Conservation (phyloP, 139 green algal species). For the Closterium sp. region DNA sequence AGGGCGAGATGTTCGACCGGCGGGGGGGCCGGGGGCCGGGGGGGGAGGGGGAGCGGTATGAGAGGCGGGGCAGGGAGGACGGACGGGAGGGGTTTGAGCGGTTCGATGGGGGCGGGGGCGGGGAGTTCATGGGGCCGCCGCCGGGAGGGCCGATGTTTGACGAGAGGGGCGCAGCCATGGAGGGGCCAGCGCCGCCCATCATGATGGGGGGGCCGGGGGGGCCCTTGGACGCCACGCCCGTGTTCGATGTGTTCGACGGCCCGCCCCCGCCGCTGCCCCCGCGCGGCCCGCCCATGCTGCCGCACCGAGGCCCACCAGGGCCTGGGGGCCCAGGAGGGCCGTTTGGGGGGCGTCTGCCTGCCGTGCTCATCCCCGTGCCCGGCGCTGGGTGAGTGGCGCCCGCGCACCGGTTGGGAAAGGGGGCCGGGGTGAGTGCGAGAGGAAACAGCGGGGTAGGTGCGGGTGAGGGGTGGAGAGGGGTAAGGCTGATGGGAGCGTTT, state of each 20-base stretch:
- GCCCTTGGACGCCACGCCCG: slow-evolving; percentile 11
- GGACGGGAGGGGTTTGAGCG: neutral
- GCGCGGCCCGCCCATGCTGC: slow-evolving; percentile 19
- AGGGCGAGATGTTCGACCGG: neutral
- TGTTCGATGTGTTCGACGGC: slow-evolving; percentile 26
- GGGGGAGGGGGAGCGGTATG: neutral
- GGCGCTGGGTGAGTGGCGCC: slow-evolving; percentile 37
- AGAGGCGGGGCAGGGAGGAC: neutral
- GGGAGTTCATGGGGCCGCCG: neutral
- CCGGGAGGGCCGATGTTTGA: neutral
- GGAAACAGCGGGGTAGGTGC: neutral
- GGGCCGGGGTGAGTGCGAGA: neutral
- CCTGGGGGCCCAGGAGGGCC: neutral
- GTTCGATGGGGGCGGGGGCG: neutral
- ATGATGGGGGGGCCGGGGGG: neutral
- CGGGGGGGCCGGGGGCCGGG: neutral
- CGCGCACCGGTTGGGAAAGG: neutral
- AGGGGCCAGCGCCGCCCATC: neutral
- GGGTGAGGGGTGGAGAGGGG: neutral
- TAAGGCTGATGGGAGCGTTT: neutral
- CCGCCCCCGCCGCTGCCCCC: neutral
- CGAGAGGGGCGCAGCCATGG: neutral
- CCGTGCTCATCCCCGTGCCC: slow-evolving; percentile 42
- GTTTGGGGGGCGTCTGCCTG: neutral
- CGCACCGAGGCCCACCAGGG: neutral